Base-by-base conservation (phyloP, 805 yeast species). In the Soucietia sequanensis region DNA sequence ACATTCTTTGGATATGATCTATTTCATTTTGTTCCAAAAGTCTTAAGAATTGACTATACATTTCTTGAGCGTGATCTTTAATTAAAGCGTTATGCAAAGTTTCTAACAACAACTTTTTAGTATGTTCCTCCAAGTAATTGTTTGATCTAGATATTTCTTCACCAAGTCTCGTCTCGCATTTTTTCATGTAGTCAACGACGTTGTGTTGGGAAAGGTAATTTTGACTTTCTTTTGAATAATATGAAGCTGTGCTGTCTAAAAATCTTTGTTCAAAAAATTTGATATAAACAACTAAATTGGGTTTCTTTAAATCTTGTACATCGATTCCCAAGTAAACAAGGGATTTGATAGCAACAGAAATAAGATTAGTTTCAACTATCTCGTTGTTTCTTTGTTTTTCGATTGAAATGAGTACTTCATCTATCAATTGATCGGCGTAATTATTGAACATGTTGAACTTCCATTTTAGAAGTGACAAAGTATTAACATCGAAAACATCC, bases 251-350 rank as follows among this genome's bases (percentile, higher is more conserved):
- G 34, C 78, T 81, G 16, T 75, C 78, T 44, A 93, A 70, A 56
- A 88, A 93, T 25, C 80, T 78, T 27, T 65, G 71, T 58, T 93
- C 96, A 52, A 91, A 93, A 48, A 75, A 75, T 38, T 80, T 80
- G 44, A 84, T 78, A 62, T 93, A 93, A 21, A 90, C 89, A 14
- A 81, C 74, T 52, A 90, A 70, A 54, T 86, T 88, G 34, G 87
- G 78, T 54, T 88, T 89, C 62, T 85, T 89, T 58, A 86, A 73
- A 60, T 89, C 97, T 55, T 84, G 89, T 38, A 80, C 81, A 56
- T 93, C 98, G 47, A 95, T 82, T 4, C 99, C 98, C 44, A 93
- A 70, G 29, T 80, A 75, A 9, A 91, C 96, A 65, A 90, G 80
- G 1, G 97, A 90, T 50, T 80, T 83, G 42, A 91, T 84, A 1